Evolutionary conservation across 805 yeast species (phyloP), one percentile per base, ranked within the genome.

Genomic region (Wickerhamomyces kurtzmanii): DNA sequence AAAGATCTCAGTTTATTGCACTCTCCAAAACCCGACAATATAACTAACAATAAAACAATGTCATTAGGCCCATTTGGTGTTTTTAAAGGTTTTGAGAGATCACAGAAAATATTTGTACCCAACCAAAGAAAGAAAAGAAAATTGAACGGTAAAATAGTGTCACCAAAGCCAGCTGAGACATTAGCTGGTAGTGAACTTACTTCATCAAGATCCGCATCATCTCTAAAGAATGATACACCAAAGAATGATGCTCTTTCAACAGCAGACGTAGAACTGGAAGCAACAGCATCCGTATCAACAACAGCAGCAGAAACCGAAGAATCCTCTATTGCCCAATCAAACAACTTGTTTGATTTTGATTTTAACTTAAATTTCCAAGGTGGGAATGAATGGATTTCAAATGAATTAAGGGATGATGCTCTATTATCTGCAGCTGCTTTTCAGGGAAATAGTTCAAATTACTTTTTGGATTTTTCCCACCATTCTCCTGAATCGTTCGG

Each of bases 1-100:
- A 59, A 60, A 23, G 84, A 81, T 39, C 55, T 82, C 27, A 65
- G 69, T 2, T 45, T 59, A 4, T 52, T 84, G 14, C 77, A 79
- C 34, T 42, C 60, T 8, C 64, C 69, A 18, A 65, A 67, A 19
- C 50, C 60, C 12, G 53, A 60, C 4, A 43, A 53, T 17, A 56
- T 67, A 8, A 49, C 46, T 1, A 47, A 57, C 15, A 59, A 57
- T 3, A 59, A 61, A 22, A 76, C 84, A 0, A 62, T 68, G 53
- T 43, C 67, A 5, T 52, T 67, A 24, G 94, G 94, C 1, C 93
- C 91, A 10, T 86, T 84, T 58, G 94, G 93, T 1, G 91, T 83
- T 1, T 83, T 85, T 42, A 65, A 65, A 38, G 77, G 77, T 0
- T 30, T 45, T n/a, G n/a, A 33, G 23, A 19, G 15, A 15, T 24